phyloP scores from a whole-genome alignment of 2,329 filamentous ascomycete genomes.

The Sclerotinia nivalis region DNA sequence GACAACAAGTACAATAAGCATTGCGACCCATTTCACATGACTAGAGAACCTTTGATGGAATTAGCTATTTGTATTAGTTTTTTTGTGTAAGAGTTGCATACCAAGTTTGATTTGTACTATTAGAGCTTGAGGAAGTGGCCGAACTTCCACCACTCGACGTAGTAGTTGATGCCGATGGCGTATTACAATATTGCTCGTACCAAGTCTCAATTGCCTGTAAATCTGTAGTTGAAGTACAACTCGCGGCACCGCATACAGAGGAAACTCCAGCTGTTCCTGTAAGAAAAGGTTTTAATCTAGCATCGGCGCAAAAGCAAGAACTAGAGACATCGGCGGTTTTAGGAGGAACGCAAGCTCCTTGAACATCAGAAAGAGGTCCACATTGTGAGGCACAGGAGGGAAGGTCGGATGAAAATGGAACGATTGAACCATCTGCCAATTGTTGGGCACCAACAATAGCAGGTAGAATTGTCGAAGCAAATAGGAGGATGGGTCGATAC shows the following conservation, averaged over 20 bases:
- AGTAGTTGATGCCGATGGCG: conserved; percentile 41
- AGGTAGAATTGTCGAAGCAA: conserved; percentile 19
- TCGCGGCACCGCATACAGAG: conserved; percentile 60
- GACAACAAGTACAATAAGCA: conserved; percentile 73
- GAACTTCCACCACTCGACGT: conserved; percentile 31
- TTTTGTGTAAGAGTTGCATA: conserved; percentile 9
- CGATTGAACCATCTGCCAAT: conserved; percentile 43
- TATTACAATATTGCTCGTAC: conserved; percentile 68
- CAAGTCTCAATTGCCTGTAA: conserved; percentile 64
- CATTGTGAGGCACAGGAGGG: conserved; percentile 64
- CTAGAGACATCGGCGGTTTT: conserved; percentile 56
- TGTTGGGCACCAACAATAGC: conserved; percentile 17
- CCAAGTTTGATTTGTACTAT: conserved; percentile 24
- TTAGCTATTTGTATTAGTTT: neutral
- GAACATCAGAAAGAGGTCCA: conserved; percentile 65
- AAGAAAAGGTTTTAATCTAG: conserved; percentile 56
- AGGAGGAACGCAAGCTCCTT: conserved; percentile 68
- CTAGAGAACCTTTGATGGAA: conserved; percentile 56
- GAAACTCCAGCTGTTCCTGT: conserved; percentile 58
- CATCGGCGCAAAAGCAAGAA: conserved; percentile 72
- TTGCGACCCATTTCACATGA: conserved; percentile 80
- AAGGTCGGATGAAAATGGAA: conserved; percentile 57
- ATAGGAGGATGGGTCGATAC: conserved; percentile 22
- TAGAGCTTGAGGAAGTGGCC: conserved; percentile 28
- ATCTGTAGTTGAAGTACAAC: conserved; percentile 51